phyloP scores from a whole-genome alignment of 148 eudicot genomes.

The Chenopodium berlandieri region DNA sequence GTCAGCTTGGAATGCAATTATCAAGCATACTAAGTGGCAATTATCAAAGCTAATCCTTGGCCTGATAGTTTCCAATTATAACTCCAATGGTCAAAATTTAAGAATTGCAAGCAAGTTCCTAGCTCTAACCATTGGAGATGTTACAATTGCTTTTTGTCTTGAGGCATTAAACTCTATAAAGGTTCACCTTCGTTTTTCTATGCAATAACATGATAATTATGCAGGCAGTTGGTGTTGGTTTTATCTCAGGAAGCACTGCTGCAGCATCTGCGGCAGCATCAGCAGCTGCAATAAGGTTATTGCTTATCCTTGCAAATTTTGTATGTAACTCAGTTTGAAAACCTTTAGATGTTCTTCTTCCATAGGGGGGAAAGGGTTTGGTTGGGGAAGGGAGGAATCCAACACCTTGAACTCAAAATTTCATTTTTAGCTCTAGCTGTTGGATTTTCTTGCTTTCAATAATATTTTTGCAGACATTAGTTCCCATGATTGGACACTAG shows the following conservation, averaged over 20 bases:
- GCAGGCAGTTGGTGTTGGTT: conserved; percentile 97
- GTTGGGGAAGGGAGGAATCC: not conserved
- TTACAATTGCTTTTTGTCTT: not conserved
- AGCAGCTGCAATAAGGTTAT: conserved; percentile 95
- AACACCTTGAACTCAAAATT: not conserved
- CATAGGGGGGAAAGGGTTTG: not conserved
- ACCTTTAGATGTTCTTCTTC: not conserved
- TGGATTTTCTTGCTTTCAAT: conserved; percentile 8
- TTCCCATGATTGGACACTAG: conserved; percentile 33
- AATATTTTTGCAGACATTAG: not conserved
- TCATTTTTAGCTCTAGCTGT: not conserved
- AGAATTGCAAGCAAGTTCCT: too few relatives aligned
- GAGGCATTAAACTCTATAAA: not conserved
- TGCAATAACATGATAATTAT: conserved; percentile 13
- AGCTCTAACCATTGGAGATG: too few relatives aligned
- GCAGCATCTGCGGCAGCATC: conserved; percentile 99
- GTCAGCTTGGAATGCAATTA: not conserved
- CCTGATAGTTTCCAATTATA: too few relatives aligned
- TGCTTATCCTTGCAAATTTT: conserved; percentile 2
- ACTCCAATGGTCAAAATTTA: too few relatives aligned
- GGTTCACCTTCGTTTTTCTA: not conserved
- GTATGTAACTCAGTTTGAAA: not conserved
- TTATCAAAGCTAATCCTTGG: too few relatives aligned
- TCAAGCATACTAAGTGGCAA: too few relatives aligned
- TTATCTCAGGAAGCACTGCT: conserved; percentile 75